Percentiles rank a stretch among this genome's conserved stretches.
These are phyloP conservation scores for Naganishia onofrii DNA, from an alignment of 768 basidiomycete species.

Conservation along the genomic window DNA sequence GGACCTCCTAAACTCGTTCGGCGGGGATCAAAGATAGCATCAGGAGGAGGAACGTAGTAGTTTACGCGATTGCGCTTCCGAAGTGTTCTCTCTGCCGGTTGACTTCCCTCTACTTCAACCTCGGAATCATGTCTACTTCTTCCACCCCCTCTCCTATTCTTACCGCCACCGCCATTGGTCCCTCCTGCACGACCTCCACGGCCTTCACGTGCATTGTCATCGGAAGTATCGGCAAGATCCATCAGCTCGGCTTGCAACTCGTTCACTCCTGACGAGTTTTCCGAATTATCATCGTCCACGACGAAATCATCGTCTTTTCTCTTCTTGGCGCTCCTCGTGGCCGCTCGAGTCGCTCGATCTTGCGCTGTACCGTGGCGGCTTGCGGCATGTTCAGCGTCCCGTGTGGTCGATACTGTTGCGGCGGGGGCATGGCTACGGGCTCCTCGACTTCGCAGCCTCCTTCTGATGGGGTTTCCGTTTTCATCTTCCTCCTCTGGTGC, in stretches of 20 bases:
- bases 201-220: conserved; percentile 2
- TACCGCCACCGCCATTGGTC: not conserved
- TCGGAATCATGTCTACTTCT: conserved; percentile 2
- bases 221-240: conserved; percentile 11
- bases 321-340: conserved; percentile 2
- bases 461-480: not conserved
- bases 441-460: conserved; percentile 2
- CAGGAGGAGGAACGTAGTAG: conserved; percentile 19
- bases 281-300: conserved; percentile 8
- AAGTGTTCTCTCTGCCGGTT: conserved; percentile 23
- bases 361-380: conserved; percentile 8
- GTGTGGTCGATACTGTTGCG: not conserved
- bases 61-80: conserved; percentile 23
- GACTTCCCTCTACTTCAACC: conserved; percentile 17
- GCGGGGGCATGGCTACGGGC: not conserved
- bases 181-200: not conserved
- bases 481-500: conserved; percentile 15
- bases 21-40: conserved; percentile 6
- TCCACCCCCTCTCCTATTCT: not conserved
- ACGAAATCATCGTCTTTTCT: conserved; percentile 20
- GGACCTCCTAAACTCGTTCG: conserved; percentile 11
- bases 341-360: conserved; percentile 19
- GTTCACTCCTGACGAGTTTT: conserved; percentile 16
- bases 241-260: conserved; percentile 20
- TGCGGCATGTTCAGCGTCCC: not conserved